Evolutionary conservation across 768 basidiomycete genomes (phyloP).

Genomic region (Tylopilus sp.): DNA sequence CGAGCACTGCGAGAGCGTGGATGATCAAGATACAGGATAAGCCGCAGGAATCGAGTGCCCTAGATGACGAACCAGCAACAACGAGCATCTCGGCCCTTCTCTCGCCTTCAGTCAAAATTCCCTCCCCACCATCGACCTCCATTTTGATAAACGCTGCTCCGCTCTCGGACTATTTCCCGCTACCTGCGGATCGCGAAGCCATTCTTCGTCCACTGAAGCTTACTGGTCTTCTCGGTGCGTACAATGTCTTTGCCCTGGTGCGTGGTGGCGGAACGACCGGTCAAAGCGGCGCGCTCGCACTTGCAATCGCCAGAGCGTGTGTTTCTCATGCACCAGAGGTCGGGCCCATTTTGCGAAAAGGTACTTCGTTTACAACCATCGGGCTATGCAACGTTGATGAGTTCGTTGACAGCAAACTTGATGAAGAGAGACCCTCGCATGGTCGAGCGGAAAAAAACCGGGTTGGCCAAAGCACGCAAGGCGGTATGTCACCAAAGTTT

Average conservation of each 20-base stretch:
- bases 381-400: not conserved
- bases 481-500: constrained; percentile 50
- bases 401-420: constrained; percentile 60
- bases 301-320: constrained; percentile 74
- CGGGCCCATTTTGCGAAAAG: constrained; percentile 63
- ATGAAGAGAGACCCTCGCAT: constrained; percentile 91
- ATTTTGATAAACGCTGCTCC: constrained; percentile 86
- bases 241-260: constrained; percentile 71
- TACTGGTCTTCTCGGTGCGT: constrained; percentile 80
- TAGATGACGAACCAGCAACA: constrained; percentile 1
- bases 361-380: constrained; percentile 34
- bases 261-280: constrained; percentile 68
- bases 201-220: constrained; percentile 82
- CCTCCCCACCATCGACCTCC: constrained; percentile 49
- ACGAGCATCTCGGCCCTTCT: constrained; percentile 16
- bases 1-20: constrained; percentile 89
- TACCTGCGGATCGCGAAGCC: constrained; percentile 73
- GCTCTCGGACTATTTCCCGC: constrained; percentile 73
- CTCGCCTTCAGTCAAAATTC: constrained; percentile 15
- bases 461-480: constrained; percentile 88
- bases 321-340: constrained; percentile 68
- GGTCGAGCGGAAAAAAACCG: constrained; percentile 98
- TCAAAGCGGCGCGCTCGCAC: constrained; percentile 23
- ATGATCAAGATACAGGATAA: constrained; percentile 64
- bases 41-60: constrained; percentile 21